Evolutionary conservation across 768 basidiomycete species (phyloP), one percentile per base, ranked within the genome.

Genomic region (Tricholoma bakamatsutake): DNA sequence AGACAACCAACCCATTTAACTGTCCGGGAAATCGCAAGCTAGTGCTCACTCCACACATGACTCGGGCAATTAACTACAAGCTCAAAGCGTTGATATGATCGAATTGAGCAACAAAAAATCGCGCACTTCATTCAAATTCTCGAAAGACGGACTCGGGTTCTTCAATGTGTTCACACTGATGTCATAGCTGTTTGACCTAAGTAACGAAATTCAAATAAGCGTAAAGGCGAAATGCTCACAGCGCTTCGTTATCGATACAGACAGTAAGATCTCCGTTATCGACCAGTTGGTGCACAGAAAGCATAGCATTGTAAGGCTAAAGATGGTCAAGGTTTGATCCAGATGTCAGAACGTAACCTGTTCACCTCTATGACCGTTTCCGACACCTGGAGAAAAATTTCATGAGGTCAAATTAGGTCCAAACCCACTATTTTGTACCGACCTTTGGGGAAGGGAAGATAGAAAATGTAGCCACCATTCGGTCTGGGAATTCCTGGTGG

Each of bases 31-130:
- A 93, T 39, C 93, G 87, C 56, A 95, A 74, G 63, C 90, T 90
- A 2, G 93, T 96, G 66, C 90, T 94, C 49, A 95, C 86, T 47
- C 96, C 96, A 58, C 90, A 89, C 92, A 98, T 96, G 35, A 96
- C 93, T 66, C 85, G 86, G 1, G 93, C 80, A 50, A 97, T 84
- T 35, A 96, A 72, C 82, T 85, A 56, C 3, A 45, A 37, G 51
- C 54, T 42, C 35, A 21, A 35, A 49, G 15, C 52, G 35, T 18
- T 17, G 35, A 5, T 43, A 54, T 45, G n/a, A 40, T 28, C 40
- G 18, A 40, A 30, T 15, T 33, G 35, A 40, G 52, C 8, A 18
- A 15, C 76, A 8, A 21, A 24, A 17, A 12, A 17, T n/a, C 7
- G 68, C 77, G n/a, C 66, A 87, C 88, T 46, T 76, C 70, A 63